Evolutionary conservation across 2,329 filamentous ascomycete species (phyloP).

Genomic region (Dothistroma septosporum): DNA sequence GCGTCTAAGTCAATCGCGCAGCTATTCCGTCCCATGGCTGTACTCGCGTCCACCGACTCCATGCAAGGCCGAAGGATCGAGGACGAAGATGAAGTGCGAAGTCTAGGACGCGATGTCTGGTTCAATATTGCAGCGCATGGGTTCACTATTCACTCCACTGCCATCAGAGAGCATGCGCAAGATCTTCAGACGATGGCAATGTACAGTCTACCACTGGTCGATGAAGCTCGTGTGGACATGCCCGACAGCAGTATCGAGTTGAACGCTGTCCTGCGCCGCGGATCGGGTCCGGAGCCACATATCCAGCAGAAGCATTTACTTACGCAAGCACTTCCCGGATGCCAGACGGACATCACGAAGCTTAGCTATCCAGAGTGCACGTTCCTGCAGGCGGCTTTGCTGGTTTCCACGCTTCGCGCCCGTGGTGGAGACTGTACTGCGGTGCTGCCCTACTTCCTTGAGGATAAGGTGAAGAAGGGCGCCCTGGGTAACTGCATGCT

Average conservation of each 20-base stretch:
- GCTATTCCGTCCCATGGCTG: constrained; percentile 79
- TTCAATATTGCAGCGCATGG: constrained; percentile 97
- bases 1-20: constrained; percentile 84
- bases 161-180: constrained; percentile 66
- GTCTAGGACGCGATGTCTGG: constrained; percentile 82
- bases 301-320: constrained; percentile 76
- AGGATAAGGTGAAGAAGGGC: constrained; percentile 69
- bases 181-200: constrained; percentile 82
- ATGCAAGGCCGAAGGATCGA: constrained; percentile 47
- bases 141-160: constrained; percentile 69
- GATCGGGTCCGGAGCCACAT: constrained; percentile 74
- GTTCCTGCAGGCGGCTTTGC: constrained; percentile 83
- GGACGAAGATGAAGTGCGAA: constrained; percentile 42
- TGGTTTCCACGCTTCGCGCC: constrained; percentile 84
- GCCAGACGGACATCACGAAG: constrained; percentile 71
- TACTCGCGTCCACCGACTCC: constrained; percentile 66
- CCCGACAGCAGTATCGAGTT: constrained; percentile 95
- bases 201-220: constrained; percentile 80
- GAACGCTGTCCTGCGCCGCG: constrained; percentile 85
- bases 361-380: constrained; percentile 87
- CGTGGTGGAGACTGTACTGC: constrained; percentile 86
- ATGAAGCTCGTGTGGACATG: constrained; percentile 82
- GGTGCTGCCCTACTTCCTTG: constrained; percentile 87
- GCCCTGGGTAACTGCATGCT: constrained; percentile 61
- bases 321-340: constrained; percentile 66